Base-by-base conservation (phyloP, 1,139 yeast species). In the Pneumocystis jirovecii region DNA sequence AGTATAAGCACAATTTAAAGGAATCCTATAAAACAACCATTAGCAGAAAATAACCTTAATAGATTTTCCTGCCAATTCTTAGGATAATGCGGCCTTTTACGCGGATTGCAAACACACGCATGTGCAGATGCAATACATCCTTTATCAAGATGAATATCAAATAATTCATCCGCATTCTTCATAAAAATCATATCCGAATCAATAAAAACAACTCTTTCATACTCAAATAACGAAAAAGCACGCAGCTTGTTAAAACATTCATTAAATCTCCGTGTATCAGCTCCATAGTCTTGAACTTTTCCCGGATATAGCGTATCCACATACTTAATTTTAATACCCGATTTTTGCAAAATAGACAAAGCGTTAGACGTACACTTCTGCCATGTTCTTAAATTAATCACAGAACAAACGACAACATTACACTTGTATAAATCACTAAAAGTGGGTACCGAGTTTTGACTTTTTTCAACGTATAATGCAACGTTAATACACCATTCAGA, bases 211-310 rank as follows among this genome's bases (percentile, higher is more conserved):
- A 83, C 80, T 44, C 82, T 74, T 17, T 81, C 78, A 68, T 77
- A 83, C 68, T 82, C 81, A 17, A 72, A 69, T 65, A 83, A 73
- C 29, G 78, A 76, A 70, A 83, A 83, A 10, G 83, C 80, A 72
- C 81, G 83, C 61, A 83, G 71, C 71, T 83, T 83, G 44, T 84
- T 77, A 85, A 85, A 83, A 68, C 85, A 82, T 71, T 83, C 85
- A 69, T 79, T 75, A 72, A 82, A 82, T 56, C 85, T 74, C 21
- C 21, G 29, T 5, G 79, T 76, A 69, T 82, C 85, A 40, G 76
- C 72, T 21, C 77, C 73, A 68, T 80, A 79, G 64, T 81, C 80
- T 69, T 78, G 78, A 66, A 75, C 74, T 15, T 71, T 72, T 2
- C 74, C 70, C 0, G 84, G 84, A n/a, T 76, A 70, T 40, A 82